Percentiles rank a stretch among this genome's conserved stretches.
phyloP scores from a whole-genome alignment of 371 early-diverging fungal genomes.

The Saksenaea oblongispora region DNA sequence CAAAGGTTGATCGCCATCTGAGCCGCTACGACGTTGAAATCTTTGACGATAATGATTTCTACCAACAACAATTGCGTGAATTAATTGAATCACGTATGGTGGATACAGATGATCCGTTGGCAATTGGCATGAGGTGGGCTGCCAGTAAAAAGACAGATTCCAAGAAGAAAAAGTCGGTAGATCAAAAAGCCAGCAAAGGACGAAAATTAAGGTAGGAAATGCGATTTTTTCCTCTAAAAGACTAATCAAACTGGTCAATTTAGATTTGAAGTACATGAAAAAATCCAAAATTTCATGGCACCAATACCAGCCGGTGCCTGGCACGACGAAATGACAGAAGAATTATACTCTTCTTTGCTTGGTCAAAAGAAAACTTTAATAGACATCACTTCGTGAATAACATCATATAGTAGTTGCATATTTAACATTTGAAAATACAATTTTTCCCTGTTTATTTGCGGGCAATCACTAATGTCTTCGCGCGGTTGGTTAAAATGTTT shows the following conservation, averaged over 20 bases:
- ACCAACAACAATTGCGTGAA: slow-evolving; percentile 89
- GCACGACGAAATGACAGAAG: slow-evolving; percentile 91
- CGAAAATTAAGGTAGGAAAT: slow-evolving; percentile 71
- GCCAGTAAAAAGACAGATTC: slow-evolving; percentile 70
- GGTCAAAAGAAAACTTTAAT: slow-evolving; percentile 53
- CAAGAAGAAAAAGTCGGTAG: slow-evolving; percentile 77
- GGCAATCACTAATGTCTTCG: too few relatives aligned
- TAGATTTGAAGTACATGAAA: slow-evolving; percentile 92
- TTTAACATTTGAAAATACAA: too few relatives aligned
- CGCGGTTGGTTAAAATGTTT: too few relatives aligned
- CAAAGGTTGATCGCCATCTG: slow-evolving; percentile 63
- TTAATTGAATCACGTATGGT: slow-evolving; percentile 91
- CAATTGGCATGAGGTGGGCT: slow-evolving; percentile 82
- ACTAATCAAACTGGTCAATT: background rate
- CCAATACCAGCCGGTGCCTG: slow-evolving; percentile 85
- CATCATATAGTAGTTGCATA: background rate
- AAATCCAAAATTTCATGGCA: slow-evolving; percentile 94
- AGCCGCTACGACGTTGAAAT: slow-evolving; percentile 81
- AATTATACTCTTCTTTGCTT: slow-evolving; percentile 84
- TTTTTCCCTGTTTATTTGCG: too few relatives aligned
- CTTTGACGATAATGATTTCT: slow-evolving; percentile 96
- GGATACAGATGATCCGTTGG: slow-evolving; percentile 82
- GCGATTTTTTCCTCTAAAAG: background rate
- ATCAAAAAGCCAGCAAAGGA: slow-evolving; percentile 91
- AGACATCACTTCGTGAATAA: slow-evolving; percentile 7